Evolutionary conservation across 495 filamentous ascomycete species (phyloP).

Genomic region (Neurospora tetrasperma): DNA sequence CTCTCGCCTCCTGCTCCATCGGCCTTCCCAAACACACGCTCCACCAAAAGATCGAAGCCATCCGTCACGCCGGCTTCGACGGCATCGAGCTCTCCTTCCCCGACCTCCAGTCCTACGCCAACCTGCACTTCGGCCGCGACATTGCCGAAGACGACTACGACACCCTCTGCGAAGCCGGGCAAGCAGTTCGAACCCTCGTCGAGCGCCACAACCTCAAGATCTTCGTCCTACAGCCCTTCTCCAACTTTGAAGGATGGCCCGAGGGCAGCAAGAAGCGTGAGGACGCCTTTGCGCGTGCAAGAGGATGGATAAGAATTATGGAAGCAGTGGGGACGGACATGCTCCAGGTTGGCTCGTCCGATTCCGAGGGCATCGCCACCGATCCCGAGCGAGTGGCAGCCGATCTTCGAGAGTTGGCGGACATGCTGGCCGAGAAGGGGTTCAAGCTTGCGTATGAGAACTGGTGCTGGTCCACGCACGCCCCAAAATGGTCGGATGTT

Average conservation of each 20-base stretch:
- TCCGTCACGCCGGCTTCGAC: slow-evolving; percentile 54
- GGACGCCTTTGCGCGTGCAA: slow-evolving; percentile 55
- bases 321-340: slow-evolving; percentile 57
- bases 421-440: slow-evolving; percentile 46
- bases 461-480: slow-evolving; percentile 74
- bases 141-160: slow-evolving; percentile 47
- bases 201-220: slow-evolving; percentile 45
- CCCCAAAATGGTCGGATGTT: slow-evolving; percentile 55
- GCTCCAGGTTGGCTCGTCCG: slow-evolving; percentile 71
- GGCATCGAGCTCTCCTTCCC: slow-evolving; percentile 70
- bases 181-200: slow-evolving; percentile 43
- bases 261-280: slow-evolving; percentile 43
- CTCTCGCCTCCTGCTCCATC: slow-evolving; percentile 16
- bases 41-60: slow-evolving; percentile 54
- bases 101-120: slow-evolving; percentile 58
- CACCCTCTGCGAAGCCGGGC: slow-evolving; percentile 39
- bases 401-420: slow-evolving; percentile 55
- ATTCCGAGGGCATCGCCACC: slow-evolving; percentile 44
- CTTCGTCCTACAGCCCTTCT: slow-evolving; percentile 69
- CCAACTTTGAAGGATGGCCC: slow-evolving; percentile 73
- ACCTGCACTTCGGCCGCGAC: slow-evolving; percentile 35
- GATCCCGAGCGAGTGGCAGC: slow-evolving; percentile 40
- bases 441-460: slow-evolving; percentile 69
- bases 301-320: slow-evolving; percentile 68
- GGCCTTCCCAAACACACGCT: slow-evolving; percentile 39